Conservation (phyloP, 495 filamentous ascomycete species). For the Apodospora peruviana region DNA sequence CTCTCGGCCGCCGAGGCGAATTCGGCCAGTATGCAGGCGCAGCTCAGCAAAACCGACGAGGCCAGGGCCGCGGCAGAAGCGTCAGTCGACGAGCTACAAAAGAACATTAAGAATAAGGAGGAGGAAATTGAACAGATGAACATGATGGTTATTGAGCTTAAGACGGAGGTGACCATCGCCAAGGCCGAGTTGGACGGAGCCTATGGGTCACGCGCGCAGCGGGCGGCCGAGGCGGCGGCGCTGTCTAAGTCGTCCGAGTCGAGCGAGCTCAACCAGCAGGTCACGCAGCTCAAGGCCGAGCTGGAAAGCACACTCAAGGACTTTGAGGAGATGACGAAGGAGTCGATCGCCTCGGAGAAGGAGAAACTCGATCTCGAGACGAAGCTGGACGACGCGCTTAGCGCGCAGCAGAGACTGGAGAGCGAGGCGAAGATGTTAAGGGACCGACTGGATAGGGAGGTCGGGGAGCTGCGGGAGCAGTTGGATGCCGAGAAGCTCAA, state of each 20-base stretch:
- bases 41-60: slow-evolving; percentile 11
- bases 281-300: slow-evolving; percentile 68
- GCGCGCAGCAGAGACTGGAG: slow-evolving; percentile 27
- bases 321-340: slow-evolving; percentile 81
- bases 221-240: slow-evolving; percentile 68
- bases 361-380: slow-evolving; percentile 73
- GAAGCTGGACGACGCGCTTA: slow-evolving; percentile 35
- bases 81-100: slow-evolving; percentile 22
- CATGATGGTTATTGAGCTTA: slow-evolving; percentile 74
- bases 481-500: slow-evolving; percentile 39
- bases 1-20: slow-evolving; percentile 20
- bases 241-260: slow-evolving; percentile 63
- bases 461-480: slow-evolving; percentile 35
- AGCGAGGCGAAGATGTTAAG: slow-evolving; percentile 28
- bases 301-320: slow-evolving; percentile 76
- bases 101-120: slow-evolving; percentile 46
- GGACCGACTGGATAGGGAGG: slow-evolving; percentile 29
- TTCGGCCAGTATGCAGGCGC: slow-evolving; percentile 7
- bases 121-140: slow-evolving; percentile 70
- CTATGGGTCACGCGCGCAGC: slow-evolving; percentile 72
- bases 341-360: slow-evolving; percentile 80
- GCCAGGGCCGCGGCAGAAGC: slow-evolving; percentile 21
- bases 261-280: slow-evolving; percentile 54
- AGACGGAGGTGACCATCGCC: slow-evolving; percentile 86
- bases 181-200: slow-evolving; percentile 94